Evolutionary conservation across 805 yeast species (phyloP).

Genomic region (Allodekkera sacchari): DNA sequence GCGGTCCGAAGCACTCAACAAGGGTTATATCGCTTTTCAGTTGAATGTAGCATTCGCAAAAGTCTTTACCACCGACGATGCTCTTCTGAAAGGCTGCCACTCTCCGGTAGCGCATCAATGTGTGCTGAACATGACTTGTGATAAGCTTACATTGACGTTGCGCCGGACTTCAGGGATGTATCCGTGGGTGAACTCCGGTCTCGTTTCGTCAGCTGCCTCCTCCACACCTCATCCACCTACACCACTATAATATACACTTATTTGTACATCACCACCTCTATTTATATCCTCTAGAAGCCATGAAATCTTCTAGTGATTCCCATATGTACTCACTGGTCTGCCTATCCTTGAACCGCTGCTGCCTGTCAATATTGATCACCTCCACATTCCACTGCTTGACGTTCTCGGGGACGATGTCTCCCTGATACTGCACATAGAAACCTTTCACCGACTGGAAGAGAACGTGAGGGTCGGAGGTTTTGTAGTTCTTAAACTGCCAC

Average conservation of each 20-base stretch:
- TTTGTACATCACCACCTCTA: constrained; percentile 4
- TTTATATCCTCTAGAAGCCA: constrained; percentile 57
- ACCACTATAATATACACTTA: too few relatives aligned
- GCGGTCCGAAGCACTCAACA: too few relatives aligned
- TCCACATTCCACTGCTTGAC: constrained; percentile 86
- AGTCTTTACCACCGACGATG: too few relatives aligned
- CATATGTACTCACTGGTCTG: constrained; percentile 82
- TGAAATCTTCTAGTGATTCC: constrained; percentile 70
- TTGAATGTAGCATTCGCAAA: too few relatives aligned
- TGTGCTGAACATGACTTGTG: too few relatives aligned
- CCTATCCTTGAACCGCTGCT: constrained; percentile 77
- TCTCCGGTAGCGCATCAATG: too few relatives aligned
- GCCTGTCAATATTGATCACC: constrained; percentile 68
- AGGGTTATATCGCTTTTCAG: too few relatives aligned
- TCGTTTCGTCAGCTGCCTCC: too few relatives aligned
- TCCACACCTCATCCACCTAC: neutral
- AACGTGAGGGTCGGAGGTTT: constrained; percentile 69
- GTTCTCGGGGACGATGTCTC: constrained; percentile 70
- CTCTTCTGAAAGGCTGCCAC: too few relatives aligned
- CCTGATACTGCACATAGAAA: constrained; percentile 64
- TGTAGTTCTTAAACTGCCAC: constrained; percentile 92
- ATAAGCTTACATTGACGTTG: too few relatives aligned
- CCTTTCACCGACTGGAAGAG: constrained; percentile 83
- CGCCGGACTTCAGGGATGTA: too few relatives aligned
- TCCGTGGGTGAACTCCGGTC: too few relatives aligned